Conservation (phyloP, 805 yeast genomes). For the Suhomyces vadensis region DNA sequence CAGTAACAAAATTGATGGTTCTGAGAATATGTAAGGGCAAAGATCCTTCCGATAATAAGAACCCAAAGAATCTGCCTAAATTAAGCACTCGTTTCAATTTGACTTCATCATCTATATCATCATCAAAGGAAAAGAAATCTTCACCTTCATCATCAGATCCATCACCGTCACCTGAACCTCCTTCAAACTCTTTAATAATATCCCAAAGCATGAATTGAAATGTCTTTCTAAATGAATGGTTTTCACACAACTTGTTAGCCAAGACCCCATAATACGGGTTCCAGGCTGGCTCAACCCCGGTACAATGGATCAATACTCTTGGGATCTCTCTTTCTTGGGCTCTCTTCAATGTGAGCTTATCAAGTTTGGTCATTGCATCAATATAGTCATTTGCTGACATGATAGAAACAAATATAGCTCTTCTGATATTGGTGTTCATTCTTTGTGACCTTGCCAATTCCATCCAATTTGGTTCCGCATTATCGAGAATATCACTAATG, state of each 20-base stretch:
- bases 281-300: constrained; percentile 75
- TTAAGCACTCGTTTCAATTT: constrained; percentile 63
- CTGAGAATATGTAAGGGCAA: constrained; percentile 73
- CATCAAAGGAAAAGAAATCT: constrained; percentile 37
- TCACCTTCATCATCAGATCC: constrained; percentile 43
- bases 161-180: constrained; percentile 35
- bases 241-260: constrained; percentile 73
- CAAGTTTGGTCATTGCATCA: constrained; percentile 82
- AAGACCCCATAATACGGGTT: constrained; percentile 88
- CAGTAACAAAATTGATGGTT: constrained; percentile 70
- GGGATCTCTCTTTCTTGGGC: constrained; percentile 88
- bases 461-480: constrained; percentile 82
- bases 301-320: constrained; percentile 80
- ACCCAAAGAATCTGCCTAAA: constrained; percentile 80
- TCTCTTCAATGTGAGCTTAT: constrained; percentile 73
- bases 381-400: constrained; percentile 94
- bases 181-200: constrained; percentile 66
- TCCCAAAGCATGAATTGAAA: constrained; percentile 94
- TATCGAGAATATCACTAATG: constrained; percentile 62
- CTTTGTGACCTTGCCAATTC: constrained; percentile 82
- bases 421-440: constrained; percentile 93
- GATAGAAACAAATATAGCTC: constrained; percentile 89
- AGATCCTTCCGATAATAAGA: constrained; percentile 68
- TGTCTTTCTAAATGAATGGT: constrained; percentile 73
- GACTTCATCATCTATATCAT: constrained; percentile 50